Conservation (phyloP, 495 filamentous ascomycete species). For the Cairneyella variabilis region DNA sequence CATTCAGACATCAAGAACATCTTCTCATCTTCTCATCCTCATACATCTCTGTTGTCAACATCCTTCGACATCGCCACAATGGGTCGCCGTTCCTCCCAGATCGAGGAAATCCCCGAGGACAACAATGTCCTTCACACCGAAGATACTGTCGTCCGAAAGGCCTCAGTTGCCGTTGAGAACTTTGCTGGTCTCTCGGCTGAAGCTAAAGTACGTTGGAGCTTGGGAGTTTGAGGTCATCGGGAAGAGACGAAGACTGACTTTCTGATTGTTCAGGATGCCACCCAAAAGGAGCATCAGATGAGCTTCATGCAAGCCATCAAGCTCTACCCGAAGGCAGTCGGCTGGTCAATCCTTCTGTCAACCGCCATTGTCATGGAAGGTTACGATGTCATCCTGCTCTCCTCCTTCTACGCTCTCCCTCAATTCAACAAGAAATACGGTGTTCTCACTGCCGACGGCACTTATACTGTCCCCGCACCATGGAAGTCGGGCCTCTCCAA, state of each 20-base stretch:
- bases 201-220: too few relatives aligned
- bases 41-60: background rate
- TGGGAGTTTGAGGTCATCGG: too few relatives aligned
- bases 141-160: conserved; percentile 12
- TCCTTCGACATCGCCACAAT: background rate
- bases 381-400: conserved; percentile 53
- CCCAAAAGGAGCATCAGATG: conserved; percentile 48
- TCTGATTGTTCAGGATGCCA: too few relatives aligned
- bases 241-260: too few relatives aligned
- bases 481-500: conserved; percentile 77
- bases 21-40: background rate
- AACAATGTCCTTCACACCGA: conserved; percentile 8
- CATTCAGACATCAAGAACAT: background rate
- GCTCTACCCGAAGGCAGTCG: conserved; percentile 51
- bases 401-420: conserved; percentile 48
- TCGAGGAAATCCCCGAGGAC: background rate
- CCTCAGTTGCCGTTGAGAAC: conserved; percentile 4
- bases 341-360: conserved; percentile 55
- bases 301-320: conserved; percentile 43
- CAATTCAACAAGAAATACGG: conserved; percentile 69
- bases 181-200: conserved; percentile 10
- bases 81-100: background rate
- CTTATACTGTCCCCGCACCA: conserved; percentile 61
- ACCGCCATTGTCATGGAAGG: conserved; percentile 61
- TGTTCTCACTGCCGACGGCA: conserved; percentile 43